phyloP scores from a whole-genome alignment of 305 asterid species.

The Withania somnifera region DNA sequence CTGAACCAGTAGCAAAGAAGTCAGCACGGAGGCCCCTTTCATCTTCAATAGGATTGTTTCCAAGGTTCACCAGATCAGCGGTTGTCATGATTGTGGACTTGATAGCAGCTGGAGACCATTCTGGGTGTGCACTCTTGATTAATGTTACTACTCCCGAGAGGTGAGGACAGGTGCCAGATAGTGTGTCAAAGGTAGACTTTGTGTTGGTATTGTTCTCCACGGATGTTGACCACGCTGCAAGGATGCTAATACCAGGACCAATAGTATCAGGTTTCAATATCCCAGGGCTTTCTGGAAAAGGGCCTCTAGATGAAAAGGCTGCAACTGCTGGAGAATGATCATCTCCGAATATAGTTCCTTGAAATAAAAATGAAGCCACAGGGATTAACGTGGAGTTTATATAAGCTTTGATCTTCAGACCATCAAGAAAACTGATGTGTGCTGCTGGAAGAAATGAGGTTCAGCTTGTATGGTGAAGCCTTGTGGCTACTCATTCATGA shows the following conservation, averaged over 20 bases:
- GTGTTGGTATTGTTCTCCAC: not conserved
- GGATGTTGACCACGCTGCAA: not conserved
- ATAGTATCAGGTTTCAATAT: conserved; percentile 1
- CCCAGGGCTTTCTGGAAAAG: not conserved
- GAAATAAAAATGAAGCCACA: conserved; percentile 12
- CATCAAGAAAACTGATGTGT: conserved; percentile 17
- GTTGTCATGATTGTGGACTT: conserved; percentile 6
- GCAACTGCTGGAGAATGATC: not conserved
- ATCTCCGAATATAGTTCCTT: conserved; percentile 16
- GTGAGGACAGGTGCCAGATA: conserved; percentile 9
- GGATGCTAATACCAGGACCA: conserved; percentile 5
- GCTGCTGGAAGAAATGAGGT: conserved; percentile 18
- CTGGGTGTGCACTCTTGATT: not conserved
- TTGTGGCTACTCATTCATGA: not conserved
- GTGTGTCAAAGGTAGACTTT: not conserved
- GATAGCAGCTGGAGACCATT: conserved; percentile 3
- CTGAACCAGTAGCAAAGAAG: conserved; percentile 1
- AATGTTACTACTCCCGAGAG: not conserved
- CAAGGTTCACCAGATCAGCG: not conserved
- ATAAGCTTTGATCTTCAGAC: conserved; percentile 9
- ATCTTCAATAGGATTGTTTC: not conserved
- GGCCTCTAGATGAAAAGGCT: not conserved
- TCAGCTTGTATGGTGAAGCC: not conserved
- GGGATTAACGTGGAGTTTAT: conserved; percentile 14
- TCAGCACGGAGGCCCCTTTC: not conserved